Evolutionary conservation across 345 rosid genomes (phyloP), one percentile per base, ranked within the genome.

Genomic region (Turnera subulata): DNA sequence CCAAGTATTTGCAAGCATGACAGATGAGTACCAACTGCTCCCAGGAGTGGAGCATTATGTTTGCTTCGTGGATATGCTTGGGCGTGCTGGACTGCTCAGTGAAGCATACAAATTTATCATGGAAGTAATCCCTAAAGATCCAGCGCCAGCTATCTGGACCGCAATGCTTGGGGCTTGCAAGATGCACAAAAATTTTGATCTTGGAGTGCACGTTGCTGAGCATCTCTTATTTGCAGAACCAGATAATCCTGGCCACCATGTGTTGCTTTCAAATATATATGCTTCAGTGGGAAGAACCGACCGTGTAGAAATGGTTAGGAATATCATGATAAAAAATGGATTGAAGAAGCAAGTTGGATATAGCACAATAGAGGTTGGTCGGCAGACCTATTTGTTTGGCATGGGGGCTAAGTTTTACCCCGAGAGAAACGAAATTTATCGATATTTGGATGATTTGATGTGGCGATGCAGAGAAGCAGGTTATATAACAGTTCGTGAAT

Each of bases 131-230:
- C 80, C 76, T 45, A 45, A 58, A 50, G 70, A 69, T 50, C 78
- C 74, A 46, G 76, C 79, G 48, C 86, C 91, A 2, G 94, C 97
- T 19, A 78, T 91, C 45, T 85, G 89, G 96, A 88, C 91, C 19
- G 94, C 97, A 0, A 79, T 91, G 88, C 94, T 91, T 24, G 97
- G 97, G 62, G 94, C 97, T 49, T 91, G 97, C 67, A 91, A 91
- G 83, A 80, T 88, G 88, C 96, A 91, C 52, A 88, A 81, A 76
- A 73, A 81, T 68, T 78, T 76, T 40, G 84, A 82, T 66, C 85
- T 91, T 9, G 91, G 97, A 42, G 83, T 82, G 8, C 55, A 74
- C 44, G 83, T 84, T 13, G 96, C 96, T 1, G 84, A 88, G 71
- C 82, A 69, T 63, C 91, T 91, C 26, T 78, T 85, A 53, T 68